phyloP scores from a whole-genome alignment of 345 rosid species.

The Gossypium rotundifolium region DNA sequence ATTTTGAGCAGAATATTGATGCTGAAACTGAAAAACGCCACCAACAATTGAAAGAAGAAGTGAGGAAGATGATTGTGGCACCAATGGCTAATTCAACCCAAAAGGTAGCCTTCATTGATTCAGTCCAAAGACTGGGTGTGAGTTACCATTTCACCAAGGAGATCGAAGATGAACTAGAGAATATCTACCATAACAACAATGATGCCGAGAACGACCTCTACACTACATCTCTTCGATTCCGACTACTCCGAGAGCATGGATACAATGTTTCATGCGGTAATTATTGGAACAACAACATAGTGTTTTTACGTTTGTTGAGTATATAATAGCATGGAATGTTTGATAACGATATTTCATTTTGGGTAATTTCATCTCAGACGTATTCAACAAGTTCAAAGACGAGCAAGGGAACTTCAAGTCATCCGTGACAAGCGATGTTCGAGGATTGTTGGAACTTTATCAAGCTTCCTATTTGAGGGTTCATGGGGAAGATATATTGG shows the following conservation, averaged over 20 bases:
- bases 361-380: conserved; percentile 6
- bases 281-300: neutral
- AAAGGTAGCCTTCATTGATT: conserved; percentile 21
- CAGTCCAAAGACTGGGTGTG: conserved; percentile 25
- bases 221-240: conserved; percentile 16
- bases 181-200: neutral
- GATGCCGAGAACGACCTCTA: neutral
- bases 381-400: conserved; percentile 23
- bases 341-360: neutral
- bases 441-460: conserved; percentile 24
- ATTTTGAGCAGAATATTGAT: neutral
- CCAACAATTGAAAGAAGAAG: conserved; percentile 15
- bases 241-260: conserved; percentile 27
- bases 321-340: neutral
- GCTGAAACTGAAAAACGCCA: neutral
- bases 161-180: conserved; percentile 11
- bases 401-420: conserved; percentile 18
- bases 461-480: conserved; percentile 24
- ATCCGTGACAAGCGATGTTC: neutral
- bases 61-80: conserved; percentile 16
- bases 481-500: conserved; percentile 21
- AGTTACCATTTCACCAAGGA: conserved; percentile 25
- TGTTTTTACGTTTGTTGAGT: neutral
- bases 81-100: neutral
- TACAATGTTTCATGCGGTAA: conserved; percentile 15